A percentile compares a stretch with the other conserved stretches of the same genome.
phyloP scores from a whole-genome alignment of 192 early-diverging fungal species.

The Funneliformis mosseae region DNA sequence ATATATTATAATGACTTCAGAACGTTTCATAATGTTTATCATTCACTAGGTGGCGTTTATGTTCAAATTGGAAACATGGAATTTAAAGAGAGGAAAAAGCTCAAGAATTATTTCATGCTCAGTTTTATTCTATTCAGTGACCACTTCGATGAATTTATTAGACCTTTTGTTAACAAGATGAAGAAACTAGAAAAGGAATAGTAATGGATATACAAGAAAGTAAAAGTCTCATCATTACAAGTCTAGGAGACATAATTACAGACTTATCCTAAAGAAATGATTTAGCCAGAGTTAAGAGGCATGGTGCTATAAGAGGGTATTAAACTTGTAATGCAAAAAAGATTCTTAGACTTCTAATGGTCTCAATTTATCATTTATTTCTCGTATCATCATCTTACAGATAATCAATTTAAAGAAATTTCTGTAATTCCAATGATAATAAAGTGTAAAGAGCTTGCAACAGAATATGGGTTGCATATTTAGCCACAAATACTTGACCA shows the following conservation, averaged over 20 bases:
- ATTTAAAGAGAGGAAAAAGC: neutral
- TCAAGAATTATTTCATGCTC: neutral
- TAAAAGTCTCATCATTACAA: neutral
- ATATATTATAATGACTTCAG: neutral
- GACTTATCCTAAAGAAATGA: neutral
- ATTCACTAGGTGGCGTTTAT: neutral
- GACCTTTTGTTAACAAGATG: neutral
- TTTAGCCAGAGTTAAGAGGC: neutral
- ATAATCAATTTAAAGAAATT: neutral
- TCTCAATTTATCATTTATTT: neutral
- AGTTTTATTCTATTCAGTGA: neutral
- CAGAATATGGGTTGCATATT: conserved; percentile 2
- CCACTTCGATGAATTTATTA: neutral
- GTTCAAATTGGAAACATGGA: neutral
- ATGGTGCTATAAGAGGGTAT: neutral
- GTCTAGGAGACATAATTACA: neutral
- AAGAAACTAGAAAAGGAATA: neutral
- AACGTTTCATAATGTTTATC: neutral
- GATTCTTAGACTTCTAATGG: neutral
- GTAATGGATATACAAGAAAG: neutral
- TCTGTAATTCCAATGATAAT: neutral
- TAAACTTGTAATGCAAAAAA: neutral
- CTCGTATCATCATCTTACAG: neutral
- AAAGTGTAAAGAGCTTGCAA: neutral
- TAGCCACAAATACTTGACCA: no score